phyloP scores from a whole-genome alignment of 352 stramenopile species.

The Phytophthora litchii region DNA sequence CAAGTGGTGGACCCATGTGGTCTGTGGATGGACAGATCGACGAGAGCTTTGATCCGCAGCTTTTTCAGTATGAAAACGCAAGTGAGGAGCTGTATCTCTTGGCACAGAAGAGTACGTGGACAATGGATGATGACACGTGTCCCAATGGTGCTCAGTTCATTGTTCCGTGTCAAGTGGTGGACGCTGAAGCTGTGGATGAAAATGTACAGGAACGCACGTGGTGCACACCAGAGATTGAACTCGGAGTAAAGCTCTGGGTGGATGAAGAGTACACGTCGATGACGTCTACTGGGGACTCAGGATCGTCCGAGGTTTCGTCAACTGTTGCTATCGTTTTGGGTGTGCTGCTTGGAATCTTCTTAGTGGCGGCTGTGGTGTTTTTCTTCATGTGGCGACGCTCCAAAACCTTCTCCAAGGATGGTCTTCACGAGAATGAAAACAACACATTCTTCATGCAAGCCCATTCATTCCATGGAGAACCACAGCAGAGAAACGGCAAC shows the following conservation, averaged over 20 bases:
- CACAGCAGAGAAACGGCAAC: slow-evolving; percentile 2
- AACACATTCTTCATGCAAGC: slow-evolving; percentile 39
- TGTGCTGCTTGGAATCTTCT: slow-evolving; percentile 25
- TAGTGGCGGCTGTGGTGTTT: slow-evolving; percentile 26
- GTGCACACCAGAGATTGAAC: slow-evolving; percentile 39
- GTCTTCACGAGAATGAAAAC: slow-evolving; percentile 30
- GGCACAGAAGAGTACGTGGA: slow-evolving; percentile 33
- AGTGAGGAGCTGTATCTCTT: slow-evolving; percentile 31
- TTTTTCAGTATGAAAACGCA: slow-evolving; percentile 19
- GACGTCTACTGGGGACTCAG: not conserved
- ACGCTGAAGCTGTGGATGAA: slow-evolving; percentile 4
- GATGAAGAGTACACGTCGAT: slow-evolving; percentile 6
- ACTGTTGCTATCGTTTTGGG: slow-evolving; percentile 28
- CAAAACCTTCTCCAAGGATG: slow-evolving; percentile 27
- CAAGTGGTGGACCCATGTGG: slow-evolving; percentile 31
- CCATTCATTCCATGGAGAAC: slow-evolving; percentile 15
- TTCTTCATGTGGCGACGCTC: slow-evolving; percentile 27
- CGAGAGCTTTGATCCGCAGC: slow-evolving; percentile 38
- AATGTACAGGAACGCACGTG: slow-evolving; percentile 30
- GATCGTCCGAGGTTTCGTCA: slow-evolving; percentile 23
- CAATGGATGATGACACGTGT: slow-evolving; percentile 27
- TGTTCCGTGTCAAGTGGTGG: slow-evolving; percentile 31
- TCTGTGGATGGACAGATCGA: slow-evolving; percentile 41
- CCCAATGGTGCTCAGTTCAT: slow-evolving; percentile 36
- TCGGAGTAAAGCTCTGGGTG: slow-evolving; percentile 37